These are phyloP conservation scores for Globisporangium takayamanum DNA, from an alignment of 352 stramenopile species.

Conservation along the genomic window DNA sequence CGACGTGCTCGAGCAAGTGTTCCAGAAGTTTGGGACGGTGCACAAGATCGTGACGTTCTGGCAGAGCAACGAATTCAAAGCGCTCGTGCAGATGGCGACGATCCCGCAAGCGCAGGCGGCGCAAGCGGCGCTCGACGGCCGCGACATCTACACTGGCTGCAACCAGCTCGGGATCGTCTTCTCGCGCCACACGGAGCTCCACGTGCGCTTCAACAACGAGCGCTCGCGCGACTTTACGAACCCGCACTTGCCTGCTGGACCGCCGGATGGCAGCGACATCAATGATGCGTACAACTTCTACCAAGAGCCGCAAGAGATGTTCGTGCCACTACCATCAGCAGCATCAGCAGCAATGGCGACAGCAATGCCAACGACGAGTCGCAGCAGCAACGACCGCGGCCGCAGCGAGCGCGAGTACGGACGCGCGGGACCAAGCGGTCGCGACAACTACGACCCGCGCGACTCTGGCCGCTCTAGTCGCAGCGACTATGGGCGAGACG, in stretches of 20 bases:
- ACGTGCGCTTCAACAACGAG: conserved; percentile 74
- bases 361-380: not conserved
- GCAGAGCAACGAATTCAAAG: conserved; percentile 79
- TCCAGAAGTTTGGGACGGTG: conserved; percentile 81
- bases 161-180: conserved; percentile 80
- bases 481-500: conserved; percentile 9
- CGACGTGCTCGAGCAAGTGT: conserved; percentile 77
- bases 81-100: conserved; percentile 76
- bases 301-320: not conserved
- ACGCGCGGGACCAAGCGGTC: not conserved
- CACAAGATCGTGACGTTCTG: conserved; percentile 80
- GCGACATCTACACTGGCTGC: conserved; percentile 84
- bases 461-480: not conserved
- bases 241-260: conserved; percentile 48
- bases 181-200: conserved; percentile 59
- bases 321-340: not conserved
- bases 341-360: not conserved
- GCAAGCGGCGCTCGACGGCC: conserved; percentile 61
- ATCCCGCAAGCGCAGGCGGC: conserved; percentile 64
- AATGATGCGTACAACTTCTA: not conserved
- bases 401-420: not conserved
- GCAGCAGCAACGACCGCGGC: not conserved
- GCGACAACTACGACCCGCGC: conserved; percentile 8
- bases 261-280: conserved; percentile 6
- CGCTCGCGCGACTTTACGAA: conserved; percentile 71